Percentiles rank a stretch among this genome's conserved stretches.
Evolutionary conservation across 2,329 filamentous ascomycete species (phyloP).

Genomic region (Aphanocladium album): DNA sequence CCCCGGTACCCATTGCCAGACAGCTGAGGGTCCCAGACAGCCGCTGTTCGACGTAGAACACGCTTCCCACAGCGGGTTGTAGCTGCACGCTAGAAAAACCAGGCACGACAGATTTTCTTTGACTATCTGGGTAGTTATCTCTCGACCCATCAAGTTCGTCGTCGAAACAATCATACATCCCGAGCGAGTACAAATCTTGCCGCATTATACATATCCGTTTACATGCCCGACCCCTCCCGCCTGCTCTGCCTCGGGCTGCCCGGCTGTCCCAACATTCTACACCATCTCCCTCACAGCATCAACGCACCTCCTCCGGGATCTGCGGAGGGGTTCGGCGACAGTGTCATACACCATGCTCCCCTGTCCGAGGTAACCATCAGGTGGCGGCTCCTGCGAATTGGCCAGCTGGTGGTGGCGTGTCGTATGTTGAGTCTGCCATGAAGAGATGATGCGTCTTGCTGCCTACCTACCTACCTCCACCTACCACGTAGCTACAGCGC

Average conservation of each 20-base stretch:
- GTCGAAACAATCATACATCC: neutral
- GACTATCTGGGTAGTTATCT: no score
- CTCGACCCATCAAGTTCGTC: neutral
- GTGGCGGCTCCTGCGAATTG: neutral
- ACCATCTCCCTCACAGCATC: neutral
- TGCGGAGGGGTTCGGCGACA: slow-evolving; percentile 4
- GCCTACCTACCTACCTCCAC: neutral
- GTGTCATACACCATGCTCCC: neutral
- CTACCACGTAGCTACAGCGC: neutral
- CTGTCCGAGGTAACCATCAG: neutral
- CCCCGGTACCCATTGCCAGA: no score
- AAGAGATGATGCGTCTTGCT: neutral
- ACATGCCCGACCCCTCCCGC: neutral
- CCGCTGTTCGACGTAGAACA: neutral
- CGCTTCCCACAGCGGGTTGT: neutral
- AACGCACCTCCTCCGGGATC: neutral
- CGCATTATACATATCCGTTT: neutral
- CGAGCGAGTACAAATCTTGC: neutral
- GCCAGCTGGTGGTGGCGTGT: neutral
- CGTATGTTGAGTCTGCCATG: neutral
- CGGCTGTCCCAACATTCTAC: neutral
- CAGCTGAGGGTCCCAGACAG: no score
- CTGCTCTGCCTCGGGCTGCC: neutral
- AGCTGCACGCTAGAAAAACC: neutral
- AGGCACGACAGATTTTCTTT: no score